Evolutionary conservation across 495 filamentous ascomycete species (phyloP).

Genomic region (Jackrogersella minutella): DNA sequence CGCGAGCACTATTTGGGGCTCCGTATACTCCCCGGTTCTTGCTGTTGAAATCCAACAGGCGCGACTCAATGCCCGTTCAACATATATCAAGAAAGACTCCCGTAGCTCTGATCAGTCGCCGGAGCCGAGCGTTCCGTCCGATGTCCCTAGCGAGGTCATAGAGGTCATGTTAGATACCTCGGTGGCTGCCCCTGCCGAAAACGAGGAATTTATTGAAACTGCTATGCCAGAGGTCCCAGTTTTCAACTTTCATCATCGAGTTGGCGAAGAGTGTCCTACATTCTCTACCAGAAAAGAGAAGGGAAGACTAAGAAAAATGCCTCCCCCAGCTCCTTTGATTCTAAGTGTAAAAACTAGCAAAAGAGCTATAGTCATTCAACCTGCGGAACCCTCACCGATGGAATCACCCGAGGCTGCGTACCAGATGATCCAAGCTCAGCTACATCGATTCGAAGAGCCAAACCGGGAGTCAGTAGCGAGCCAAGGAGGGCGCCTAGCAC

Average conservation of each 20-base stretch:
- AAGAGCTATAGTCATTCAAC: conserved; percentile 45
- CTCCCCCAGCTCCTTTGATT: conserved; percentile 58
- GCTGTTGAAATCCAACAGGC: conserved; percentile 46
- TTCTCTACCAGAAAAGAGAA: conserved; percentile 58
- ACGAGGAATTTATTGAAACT: not conserved
- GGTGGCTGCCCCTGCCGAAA: too few relatives aligned
- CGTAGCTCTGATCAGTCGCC: conserved; percentile 4
- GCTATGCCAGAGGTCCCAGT: not conserved
- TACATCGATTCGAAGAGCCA: conserved; percentile 54
- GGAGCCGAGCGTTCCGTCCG: conserved; percentile 5
- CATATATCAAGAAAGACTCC: conserved; percentile 43
- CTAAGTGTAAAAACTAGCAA: conserved; percentile 47
- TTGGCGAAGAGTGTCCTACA: conserved; percentile 61
- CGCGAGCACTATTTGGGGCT: conserved; percentile 50
- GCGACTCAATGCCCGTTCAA: conserved; percentile 45
- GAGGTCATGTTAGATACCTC: conserved; percentile 7
- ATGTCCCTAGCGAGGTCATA: conserved; percentile 34
- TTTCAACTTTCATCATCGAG: conserved; percentile 55
- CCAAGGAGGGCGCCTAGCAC: conserved; percentile 47
- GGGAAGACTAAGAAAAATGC: conserved; percentile 52
- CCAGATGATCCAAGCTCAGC: conserved; percentile 58
- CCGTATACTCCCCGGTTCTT: conserved; percentile 51
- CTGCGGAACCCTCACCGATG: conserved; percentile 56
- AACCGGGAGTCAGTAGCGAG: conserved; percentile 42
- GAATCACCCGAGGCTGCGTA: conserved; percentile 60